Evolutionary conservation across 257 asterid species (phyloP).

Genomic region (Ajuga chamaepitys): DNA sequence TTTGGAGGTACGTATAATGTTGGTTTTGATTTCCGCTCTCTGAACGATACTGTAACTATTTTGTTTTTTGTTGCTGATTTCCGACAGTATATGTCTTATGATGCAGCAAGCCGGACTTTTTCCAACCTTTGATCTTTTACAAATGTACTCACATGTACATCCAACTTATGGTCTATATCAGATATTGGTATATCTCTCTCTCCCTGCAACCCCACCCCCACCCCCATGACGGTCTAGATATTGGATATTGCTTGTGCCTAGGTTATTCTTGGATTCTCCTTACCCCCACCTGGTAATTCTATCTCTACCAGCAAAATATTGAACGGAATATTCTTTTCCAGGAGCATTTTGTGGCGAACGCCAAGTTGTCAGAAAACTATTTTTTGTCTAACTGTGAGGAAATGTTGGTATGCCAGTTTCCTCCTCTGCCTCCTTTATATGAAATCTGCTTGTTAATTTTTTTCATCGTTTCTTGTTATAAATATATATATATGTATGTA

Average conservation of each 20-base stretch:
- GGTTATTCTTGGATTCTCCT: neutral
- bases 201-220: neutral
- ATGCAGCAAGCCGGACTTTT: slow-evolving; percentile 90
- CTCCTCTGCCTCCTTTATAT: neutral
- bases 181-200: slow-evolving; percentile 60
- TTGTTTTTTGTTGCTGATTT: slow-evolving; percentile 11
- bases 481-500: neutral
- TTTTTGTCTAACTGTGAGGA: slow-evolving; percentile 69
- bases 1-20: slow-evolving; percentile 50
- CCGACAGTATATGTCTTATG: slow-evolving; percentile 13
- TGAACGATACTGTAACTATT: neutral
- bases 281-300: slow-evolving; percentile 1
- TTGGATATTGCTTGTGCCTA: neutral
- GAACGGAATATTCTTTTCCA: slow-evolving; percentile 14
- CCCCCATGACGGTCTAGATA: neutral
- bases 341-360: slow-evolving; percentile 80
- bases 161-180: slow-evolving; percentile 55
- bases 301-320: neutral
- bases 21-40: neutral
- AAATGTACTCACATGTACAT: slow-evolving; percentile 67
- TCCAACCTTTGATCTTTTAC: slow-evolving; percentile 76
- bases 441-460: neutral
- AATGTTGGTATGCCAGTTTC: slow-evolving; percentile 49
- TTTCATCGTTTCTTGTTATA: neutral
- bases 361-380: slow-evolving; percentile 75